Evolutionary conservation across 2,329 filamentous ascomycete genomes (phyloP).

Genomic region (Colletotrichum costaricense): DNA sequence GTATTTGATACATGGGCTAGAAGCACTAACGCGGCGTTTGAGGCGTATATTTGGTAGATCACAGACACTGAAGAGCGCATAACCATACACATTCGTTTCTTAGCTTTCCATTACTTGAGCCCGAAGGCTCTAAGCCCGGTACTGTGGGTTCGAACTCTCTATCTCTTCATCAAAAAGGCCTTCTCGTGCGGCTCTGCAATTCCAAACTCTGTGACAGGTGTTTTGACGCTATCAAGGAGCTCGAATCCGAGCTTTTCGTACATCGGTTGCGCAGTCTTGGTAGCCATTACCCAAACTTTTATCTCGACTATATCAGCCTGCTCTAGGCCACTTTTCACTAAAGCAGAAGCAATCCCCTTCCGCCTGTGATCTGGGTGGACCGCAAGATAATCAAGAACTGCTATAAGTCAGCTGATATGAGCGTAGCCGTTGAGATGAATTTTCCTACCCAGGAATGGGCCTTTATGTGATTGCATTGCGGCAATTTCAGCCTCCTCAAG

Average conservation of each 20-base stretch:
- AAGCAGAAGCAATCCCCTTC: not conserved
- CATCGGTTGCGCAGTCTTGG: not conserved
- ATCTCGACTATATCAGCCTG: not conserved
- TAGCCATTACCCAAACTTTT: conserved; percentile 13
- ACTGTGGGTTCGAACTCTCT: not conserved
- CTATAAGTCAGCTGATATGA: not conserved
- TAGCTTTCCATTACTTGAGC: not conserved
- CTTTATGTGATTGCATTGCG: not conserved
- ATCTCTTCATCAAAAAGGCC: not conserved
- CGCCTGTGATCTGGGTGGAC: not conserved
- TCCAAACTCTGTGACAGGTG: not conserved
- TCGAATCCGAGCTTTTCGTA: conserved; percentile 17
- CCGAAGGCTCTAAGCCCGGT: not conserved
- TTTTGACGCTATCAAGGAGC: not conserved
- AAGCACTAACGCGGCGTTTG: not conserved
- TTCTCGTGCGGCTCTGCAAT: not conserved
- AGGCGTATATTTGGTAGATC: not conserved
- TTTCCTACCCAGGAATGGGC: conserved; percentile 4
- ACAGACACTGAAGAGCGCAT: not conserved
- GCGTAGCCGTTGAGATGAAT: not conserved
- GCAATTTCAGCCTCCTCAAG: not conserved
- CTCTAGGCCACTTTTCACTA: not conserved
- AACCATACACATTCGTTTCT: not conserved
- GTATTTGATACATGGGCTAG: not conserved
- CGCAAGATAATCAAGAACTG: not conserved